Evolutionary conservation across 306 rosid species (phyloP).

Genomic region (Sphenostylis stenocarpa): DNA sequence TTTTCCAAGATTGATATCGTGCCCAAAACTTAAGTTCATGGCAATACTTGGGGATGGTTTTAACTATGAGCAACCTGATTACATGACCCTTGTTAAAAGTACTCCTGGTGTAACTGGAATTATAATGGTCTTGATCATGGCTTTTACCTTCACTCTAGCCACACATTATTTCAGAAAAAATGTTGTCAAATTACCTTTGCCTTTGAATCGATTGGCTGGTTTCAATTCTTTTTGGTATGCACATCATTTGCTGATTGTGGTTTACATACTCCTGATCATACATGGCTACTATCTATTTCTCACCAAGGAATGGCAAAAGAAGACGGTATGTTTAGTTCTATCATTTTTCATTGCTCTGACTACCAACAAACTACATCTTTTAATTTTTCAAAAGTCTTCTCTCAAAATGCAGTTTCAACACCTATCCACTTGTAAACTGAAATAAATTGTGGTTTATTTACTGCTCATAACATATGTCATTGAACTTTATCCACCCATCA

Average conservation of each 20-base stretch:
- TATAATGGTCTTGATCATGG: constrained; percentile 65
- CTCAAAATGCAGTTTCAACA: not conserved
- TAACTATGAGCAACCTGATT: constrained; percentile 50
- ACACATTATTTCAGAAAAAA: constrained; percentile 64
- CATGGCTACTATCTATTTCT: constrained; percentile 78
- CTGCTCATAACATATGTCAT: not conserved
- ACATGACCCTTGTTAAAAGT: constrained; percentile 42
- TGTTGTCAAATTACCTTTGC: constrained; percentile 56
- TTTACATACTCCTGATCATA: constrained; percentile 54
- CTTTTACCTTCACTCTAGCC: constrained; percentile 73
- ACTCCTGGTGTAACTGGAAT: constrained; percentile 65
- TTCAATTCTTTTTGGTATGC: constrained; percentile 95
- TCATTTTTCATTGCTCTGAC: not conserved
- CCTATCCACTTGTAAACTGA: constrained; percentile 3
- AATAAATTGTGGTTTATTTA: not conserved
- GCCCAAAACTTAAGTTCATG: constrained; percentile 47
- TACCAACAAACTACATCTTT: not conserved
- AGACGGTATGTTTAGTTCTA: constrained; percentile 58
- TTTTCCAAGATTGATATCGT: constrained; percentile 63
- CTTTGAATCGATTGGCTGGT: constrained; percentile 65
- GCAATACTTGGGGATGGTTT: constrained; percentile 53
- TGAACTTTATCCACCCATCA: not conserved
- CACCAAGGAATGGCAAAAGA: constrained; percentile 54
- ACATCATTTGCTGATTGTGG: constrained; percentile 80
- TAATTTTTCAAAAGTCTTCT: not conserved